Evolutionary conservation across 805 yeast genomes (phyloP), one percentile per base, ranked within the genome.

Genomic region (Metschnikowia lunata): DNA sequence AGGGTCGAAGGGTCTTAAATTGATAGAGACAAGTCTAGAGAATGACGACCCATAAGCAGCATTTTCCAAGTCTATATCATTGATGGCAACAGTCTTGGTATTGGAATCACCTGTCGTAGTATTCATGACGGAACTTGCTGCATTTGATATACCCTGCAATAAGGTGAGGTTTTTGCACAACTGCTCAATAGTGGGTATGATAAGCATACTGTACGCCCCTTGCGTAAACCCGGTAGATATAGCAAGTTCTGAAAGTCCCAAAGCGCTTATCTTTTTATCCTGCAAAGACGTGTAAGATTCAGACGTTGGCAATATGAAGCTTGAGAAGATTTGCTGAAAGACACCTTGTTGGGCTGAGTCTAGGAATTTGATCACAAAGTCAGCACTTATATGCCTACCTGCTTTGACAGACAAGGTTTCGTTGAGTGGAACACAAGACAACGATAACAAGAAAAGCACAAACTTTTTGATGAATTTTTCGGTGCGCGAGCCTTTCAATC

Each of bases 41-140:
- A 79, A 93, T 41, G 83, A 80, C 0, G 97, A 83, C 2, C 98
- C 98, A 64, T 90, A 93, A 2, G 93, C 72, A 2, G 74, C 61
- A 39, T 83, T 75, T 49, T 89, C 96, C 26, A 75, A 58, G 51
- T 83, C 84, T 15, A 75, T 56, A 39, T 77, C 82, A 33, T 62
- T 63, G 30, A 70, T 64, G 27, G 70, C 72, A 34, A 67, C 62
- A 14, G 52, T 49, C 6, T 54, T 42, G 12, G 61, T 41, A 4
- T 45, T 48, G n/a, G 54, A 50, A 15, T 49, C 59, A 4, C 55
- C 55, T 7, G 51, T 36, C 4, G 43, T 48, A 11, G 54, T 54
- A 30, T 55, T 51, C 4, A 52, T 50, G 5, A 51, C 56, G 1
- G 54, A 47, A 11, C 51, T 48, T 4, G 49, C 42, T 12, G 52